phyloP scores from a whole-genome alignment of 2,329 filamentous ascomycete species.

The Verticillium isaacii region DNA sequence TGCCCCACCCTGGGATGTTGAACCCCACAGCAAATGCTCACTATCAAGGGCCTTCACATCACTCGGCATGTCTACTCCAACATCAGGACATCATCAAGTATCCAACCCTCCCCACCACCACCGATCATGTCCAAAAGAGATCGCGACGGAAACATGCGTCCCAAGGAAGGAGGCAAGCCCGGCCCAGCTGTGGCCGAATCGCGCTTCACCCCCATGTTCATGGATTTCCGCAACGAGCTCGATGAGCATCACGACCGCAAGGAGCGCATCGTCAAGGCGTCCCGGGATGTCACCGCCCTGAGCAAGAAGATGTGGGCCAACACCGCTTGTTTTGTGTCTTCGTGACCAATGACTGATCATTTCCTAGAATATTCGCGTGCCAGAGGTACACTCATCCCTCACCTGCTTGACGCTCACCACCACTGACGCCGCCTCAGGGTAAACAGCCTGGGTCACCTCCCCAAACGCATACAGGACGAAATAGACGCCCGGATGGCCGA shows the following conservation, averaged over 20 bases:
- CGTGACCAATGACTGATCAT: not conserved
- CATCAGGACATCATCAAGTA: not conserved
- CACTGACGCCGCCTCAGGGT: conserved; percentile 5
- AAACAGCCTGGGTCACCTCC: conserved; percentile 11
- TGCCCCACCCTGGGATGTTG: not conserved
- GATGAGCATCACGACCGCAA: conserved; percentile 93
- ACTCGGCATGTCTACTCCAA: not conserved
- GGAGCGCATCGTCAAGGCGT: conserved; percentile 85
- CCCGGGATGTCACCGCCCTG: conserved; percentile 84
- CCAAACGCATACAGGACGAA: conserved; percentile 56
- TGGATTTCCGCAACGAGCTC: conserved; percentile 77
- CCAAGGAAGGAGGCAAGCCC: conserved; percentile 16
- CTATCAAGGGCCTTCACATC: not conserved
- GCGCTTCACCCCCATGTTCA: conserved; percentile 71
- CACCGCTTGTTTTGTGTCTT: not conserved
- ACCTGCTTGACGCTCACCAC: not conserved
- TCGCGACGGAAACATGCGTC: conserved; percentile 41
- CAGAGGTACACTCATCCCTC: conserved; percentile 26
- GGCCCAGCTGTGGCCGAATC: conserved; percentile 28
- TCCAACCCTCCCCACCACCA: not conserved
- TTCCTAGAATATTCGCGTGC: conserved; percentile 29
- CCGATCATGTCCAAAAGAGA: conserved; percentile 39
- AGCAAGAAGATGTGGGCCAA: conserved; percentile 88
- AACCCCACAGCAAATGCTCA: not conserved
- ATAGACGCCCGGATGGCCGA: conserved; percentile 64